phyloP scores from a whole-genome alignment of 2,329 filamentous ascomycete genomes.

The Lasiodiplodia citricola region DNA sequence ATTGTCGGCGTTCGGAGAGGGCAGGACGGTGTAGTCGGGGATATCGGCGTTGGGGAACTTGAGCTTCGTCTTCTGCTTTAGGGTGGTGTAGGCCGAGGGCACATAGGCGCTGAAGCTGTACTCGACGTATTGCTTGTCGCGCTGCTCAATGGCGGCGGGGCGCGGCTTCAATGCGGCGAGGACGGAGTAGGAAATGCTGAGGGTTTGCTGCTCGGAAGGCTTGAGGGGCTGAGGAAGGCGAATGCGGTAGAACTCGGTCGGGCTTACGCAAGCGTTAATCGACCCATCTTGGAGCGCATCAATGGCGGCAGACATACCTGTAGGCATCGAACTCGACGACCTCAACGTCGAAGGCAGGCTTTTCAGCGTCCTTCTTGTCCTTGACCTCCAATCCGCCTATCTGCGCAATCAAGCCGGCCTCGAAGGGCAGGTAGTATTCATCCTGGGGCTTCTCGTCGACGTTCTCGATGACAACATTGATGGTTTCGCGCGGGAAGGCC shows the following conservation, averaged over 20 bases:
- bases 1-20: conserved; percentile 61
- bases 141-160: conserved; percentile 81
- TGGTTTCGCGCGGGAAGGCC: conserved; percentile 83
- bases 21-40: conserved; percentile 82
- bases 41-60: conserved; percentile 81
- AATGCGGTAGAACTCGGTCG: conserved; percentile 79
- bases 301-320: conserved; percentile 49
- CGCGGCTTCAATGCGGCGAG: conserved; percentile 80
- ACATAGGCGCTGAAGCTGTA: conserved; percentile 87
- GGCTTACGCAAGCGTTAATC: conserved; percentile 48
- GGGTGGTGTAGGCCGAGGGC: conserved; percentile 80
- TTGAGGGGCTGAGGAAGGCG: conserved; percentile 76
- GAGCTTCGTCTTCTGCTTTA: conserved; percentile 96
- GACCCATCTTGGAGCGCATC: background rate
- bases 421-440: conserved; percentile 92
- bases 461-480: conserved; percentile 96
- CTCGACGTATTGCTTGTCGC: conserved; percentile 82
- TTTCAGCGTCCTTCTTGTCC: conserved; percentile 80
- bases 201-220: conserved; percentile 78
- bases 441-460: conserved; percentile 76
- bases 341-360: conserved; percentile 71
- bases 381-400: conserved; percentile 89
- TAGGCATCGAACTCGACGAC: conserved; percentile 63
- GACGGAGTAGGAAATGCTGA: conserved; percentile 84
- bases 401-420: conserved; percentile 72